Evolutionary conservation across 352 stramenopile genomes (phyloP).

Genomic region (Globisporangium nodosum): DNA sequence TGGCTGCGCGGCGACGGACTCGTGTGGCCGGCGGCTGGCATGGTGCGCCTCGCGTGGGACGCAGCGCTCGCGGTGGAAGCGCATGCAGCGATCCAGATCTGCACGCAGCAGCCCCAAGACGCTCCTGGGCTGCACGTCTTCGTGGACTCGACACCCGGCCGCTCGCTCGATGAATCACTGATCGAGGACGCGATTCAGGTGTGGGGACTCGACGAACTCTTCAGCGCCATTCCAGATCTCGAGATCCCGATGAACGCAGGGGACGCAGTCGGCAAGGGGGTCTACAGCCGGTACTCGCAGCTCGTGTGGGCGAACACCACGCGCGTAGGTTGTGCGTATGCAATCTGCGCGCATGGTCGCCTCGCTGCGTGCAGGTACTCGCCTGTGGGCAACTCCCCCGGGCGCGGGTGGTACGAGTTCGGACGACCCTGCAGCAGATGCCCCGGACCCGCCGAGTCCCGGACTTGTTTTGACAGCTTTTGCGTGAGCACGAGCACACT

Average conservation of each 20-base stretch:
- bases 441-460: not conserved
- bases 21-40: conserved; percentile 8
- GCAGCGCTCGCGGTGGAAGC: conserved; percentile 11
- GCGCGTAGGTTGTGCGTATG: conserved; percentile 13
- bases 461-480: not conserved
- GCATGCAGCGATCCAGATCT: conserved; percentile 6
- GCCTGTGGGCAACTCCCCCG: conserved; percentile 4
- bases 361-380: conserved; percentile 14
- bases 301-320: conserved; percentile 13
- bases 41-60: conserved; percentile 8
- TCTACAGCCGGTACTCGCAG: conserved; percentile 14
- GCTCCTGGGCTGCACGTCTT: conserved; percentile 6
- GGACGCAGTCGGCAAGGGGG: conserved; percentile 4
- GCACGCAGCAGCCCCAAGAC: not conserved
- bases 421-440: conserved; percentile 7
- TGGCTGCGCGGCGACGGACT: conserved; percentile 16
- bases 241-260: not conserved
- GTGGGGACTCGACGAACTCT: conserved; percentile 14
- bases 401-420: conserved; percentile 7
- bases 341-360: not conserved
- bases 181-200: conserved; percentile 12
- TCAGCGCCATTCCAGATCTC: conserved; percentile 6
- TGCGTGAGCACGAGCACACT: not conserved
- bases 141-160: conserved; percentile 8
- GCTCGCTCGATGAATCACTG: conserved; percentile 6